Conservation (phyloP, 768 basidiomycete species). For the Pholiota microspora region DNA sequence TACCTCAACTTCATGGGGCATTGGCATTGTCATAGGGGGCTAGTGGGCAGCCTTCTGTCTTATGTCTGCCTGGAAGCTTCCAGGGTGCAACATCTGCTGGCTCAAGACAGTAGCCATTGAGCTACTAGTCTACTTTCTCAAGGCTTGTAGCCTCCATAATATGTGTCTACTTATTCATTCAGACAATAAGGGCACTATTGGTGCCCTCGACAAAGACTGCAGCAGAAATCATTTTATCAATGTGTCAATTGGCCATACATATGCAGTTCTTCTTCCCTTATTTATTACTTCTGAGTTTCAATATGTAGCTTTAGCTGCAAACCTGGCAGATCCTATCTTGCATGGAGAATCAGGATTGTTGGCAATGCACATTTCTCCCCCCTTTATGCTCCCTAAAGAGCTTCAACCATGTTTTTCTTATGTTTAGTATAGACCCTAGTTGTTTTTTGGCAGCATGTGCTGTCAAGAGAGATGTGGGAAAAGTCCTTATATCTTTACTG, state of each 20-base stretch:
- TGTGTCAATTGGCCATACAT: slow-evolving; percentile 21
- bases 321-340: slow-evolving; percentile 29
- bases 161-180: slow-evolving; percentile 24
- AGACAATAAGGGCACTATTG: slow-evolving; percentile 36
- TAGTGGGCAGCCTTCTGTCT: no score
- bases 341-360: slow-evolving; percentile 12
- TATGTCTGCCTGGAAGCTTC: no score
- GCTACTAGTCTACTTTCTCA: no score
- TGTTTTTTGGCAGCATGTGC: not conserved
- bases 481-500: not conserved
- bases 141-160: no score
- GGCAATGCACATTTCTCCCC: not conserved
- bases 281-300: slow-evolving; percentile 19
- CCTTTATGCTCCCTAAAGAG: slow-evolving; percentile 16
- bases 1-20: no score
- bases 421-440: slow-evolving; percentile 2
- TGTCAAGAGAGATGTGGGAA: not conserved
- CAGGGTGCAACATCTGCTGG: no score
- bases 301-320: slow-evolving; percentile 25
- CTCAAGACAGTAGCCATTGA: no score
- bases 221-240: slow-evolving; percentile 29
- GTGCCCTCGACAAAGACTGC: slow-evolving; percentile 28
- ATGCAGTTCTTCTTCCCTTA: slow-evolving; percentile 10
- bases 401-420: slow-evolving; percentile 10
- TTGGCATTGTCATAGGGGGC: no score